Evolutionary conservation across 2,329 filamentous ascomycete species (phyloP).

Genomic region (Colletotrichum tabaci): DNA sequence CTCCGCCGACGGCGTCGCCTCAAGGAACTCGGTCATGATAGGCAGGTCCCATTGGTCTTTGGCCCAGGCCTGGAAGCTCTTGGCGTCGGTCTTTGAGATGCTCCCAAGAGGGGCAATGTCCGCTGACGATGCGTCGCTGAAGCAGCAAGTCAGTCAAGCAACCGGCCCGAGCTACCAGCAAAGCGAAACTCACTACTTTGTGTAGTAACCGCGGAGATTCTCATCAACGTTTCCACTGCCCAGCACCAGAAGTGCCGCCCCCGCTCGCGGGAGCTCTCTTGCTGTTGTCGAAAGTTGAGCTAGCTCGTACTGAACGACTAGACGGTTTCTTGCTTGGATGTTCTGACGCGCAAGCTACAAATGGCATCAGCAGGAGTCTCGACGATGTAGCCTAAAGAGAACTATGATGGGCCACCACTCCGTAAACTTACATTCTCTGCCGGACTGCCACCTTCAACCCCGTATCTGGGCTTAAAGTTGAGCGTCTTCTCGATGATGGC

Average conservation of each 20-base stretch:
- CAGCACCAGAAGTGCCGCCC: conserved; percentile 74
- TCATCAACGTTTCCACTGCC: conserved; percentile 76
- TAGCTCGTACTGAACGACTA: conserved; percentile 76
- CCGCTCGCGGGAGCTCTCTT: conserved; percentile 63
- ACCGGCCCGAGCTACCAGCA: not conserved
- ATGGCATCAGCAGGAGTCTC: not conserved
- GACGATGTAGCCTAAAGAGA: not conserved
- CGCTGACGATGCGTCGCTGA: conserved; percentile 64
- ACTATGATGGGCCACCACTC: too few species aligned
- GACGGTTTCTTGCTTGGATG: conserved; percentile 75
- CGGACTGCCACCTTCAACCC: conserved; percentile 7
- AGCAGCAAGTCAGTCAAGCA: not conserved
- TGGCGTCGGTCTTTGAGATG: conserved; percentile 74
- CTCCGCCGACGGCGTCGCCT: conserved; percentile 70
- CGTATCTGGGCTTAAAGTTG: not conserved
- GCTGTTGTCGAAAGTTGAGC: conserved; percentile 74
- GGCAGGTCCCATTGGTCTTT: conserved; percentile 70
- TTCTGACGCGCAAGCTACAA: conserved; percentile 72
- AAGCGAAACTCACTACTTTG: conserved; percentile 61
- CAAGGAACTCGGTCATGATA: conserved; percentile 74
- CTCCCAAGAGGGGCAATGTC: conserved; percentile 71
- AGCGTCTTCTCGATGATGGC: conserved; percentile 2
- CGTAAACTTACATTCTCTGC: not conserved
- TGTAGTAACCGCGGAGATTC: conserved; percentile 67
- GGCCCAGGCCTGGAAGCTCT: conserved; percentile 74